Conservation (phyloP, 495 filamentous ascomycete genomes). For the Ramalina peruviana region DNA sequence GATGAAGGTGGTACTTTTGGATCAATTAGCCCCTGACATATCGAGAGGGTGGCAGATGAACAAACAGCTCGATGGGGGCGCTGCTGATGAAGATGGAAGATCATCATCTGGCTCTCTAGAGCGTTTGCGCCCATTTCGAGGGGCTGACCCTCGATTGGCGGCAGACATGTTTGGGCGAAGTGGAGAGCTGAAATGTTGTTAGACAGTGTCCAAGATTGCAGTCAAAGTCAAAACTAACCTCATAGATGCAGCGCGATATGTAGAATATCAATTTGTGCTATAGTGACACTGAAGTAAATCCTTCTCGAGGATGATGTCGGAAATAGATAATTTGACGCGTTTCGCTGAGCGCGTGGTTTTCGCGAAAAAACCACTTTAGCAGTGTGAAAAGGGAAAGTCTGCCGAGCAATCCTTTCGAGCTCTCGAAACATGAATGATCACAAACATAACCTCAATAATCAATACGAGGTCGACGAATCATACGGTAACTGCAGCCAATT, state of each 20-base stretch:
- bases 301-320: background rate
- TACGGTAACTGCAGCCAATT: no score
- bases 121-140: constrained; percentile 59
- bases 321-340: background rate
- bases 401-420: background rate
- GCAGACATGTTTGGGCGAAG: constrained; percentile 71
- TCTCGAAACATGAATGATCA: no score
- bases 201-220: background rate
- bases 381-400: background rate
- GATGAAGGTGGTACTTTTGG: constrained; percentile 35
- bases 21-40: constrained; percentile 11
- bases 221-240: constrained; percentile 13
- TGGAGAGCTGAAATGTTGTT: constrained; percentile 45
- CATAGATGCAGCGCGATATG: constrained; percentile 13
- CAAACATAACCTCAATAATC: no score
- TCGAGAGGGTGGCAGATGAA: constrained; percentile 21
- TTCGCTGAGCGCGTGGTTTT: background rate
- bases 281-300: no score
- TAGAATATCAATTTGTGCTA: no score
- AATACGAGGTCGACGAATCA: no score
- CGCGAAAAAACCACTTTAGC: constrained; percentile 2
- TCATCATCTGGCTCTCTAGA: constrained; percentile 67
- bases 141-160: constrained; percentile 62
- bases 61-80: constrained; percentile 58
- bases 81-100: constrained; percentile 48